Evolutionary conservation across 345 rosid species (phyloP), one percentile per base, ranked within the genome.

Genomic region (Eucalyptus pumila): DNA sequence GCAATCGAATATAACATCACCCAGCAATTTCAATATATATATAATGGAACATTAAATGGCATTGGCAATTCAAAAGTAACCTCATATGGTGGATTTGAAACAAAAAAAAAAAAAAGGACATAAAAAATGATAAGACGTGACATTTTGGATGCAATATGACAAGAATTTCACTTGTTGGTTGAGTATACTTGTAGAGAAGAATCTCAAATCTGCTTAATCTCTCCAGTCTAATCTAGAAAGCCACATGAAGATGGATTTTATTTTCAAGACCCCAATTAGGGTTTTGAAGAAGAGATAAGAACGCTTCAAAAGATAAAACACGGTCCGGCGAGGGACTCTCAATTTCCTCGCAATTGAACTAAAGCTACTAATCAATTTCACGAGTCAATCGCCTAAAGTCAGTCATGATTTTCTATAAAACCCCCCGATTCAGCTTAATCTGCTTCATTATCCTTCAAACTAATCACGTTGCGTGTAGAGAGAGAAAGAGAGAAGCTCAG

Each of bases 181-280:
- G 4, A 26, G 15, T 11, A 5, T 26, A 26, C 6, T 58, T 2
- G 67, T 26, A 58, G n/a, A 58, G 32, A 26, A 58, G 67, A 58
- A 58, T 58, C 30, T 58, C 2, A 1, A 0, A 58, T 58, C 3
- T 1, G 1, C 14, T 58, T 10, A 11, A 11, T 11, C 14, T 58
- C 65, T 58, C 65, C 6, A 58, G 14, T 26, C n/a, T 11, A 56
- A 56, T 56, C 65, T 58, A 26, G n/a, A 58, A 58, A 26, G 65
- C 30, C 2, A 1, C 7, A 26, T 58, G 65, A 26, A 58, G n/a
- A 58, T 26, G 7, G 65, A 26, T 58, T 1, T 2, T 10, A 24
- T 58, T 58, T 58, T 58, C 65, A 26, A 24, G 65, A 58, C 65
- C 14, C 65, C 7, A 3, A 26, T 58, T 58, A 58, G 2, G 67